Conservation (phyloP, 495 filamentous ascomycete species). For the Barbatosphaeria neglecta region DNA sequence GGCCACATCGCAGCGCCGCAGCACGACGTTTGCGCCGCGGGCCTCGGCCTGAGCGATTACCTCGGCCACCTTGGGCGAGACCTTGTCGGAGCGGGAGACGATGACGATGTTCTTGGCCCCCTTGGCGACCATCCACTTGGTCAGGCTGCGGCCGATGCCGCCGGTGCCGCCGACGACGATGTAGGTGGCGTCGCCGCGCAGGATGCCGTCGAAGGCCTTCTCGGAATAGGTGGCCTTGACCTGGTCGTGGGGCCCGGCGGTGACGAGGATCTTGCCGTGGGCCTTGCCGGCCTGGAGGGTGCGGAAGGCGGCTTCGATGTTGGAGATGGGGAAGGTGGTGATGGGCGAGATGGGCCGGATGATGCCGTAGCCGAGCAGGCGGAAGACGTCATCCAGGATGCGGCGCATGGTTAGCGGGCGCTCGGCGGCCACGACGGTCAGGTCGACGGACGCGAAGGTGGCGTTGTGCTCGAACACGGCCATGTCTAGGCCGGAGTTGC, state of each 20-base stretch:
- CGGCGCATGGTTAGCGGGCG: constrained; percentile 17
- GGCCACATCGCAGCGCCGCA: constrained; percentile 30
- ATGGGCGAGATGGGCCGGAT: constrained; percentile 16
- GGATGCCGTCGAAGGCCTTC: constrained; percentile 4
- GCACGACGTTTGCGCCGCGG: constrained; percentile 20
- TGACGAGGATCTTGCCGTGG: constrained; percentile 39
- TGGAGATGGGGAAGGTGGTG: constrained; percentile 17
- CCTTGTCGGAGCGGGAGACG: constrained; percentile 40
- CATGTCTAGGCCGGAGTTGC: constrained; percentile 17
- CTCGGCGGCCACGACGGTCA: constrained; percentile 11
- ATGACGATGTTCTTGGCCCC: constrained; percentile 48
- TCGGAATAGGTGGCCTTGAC: constrained; percentile 7
- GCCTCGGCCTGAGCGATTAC: constrained; percentile 28
- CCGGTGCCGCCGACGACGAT: constrained; percentile 52
- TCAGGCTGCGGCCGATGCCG: constrained; percentile 48
- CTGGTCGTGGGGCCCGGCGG: neutral
- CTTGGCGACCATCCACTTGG: constrained; percentile 43
- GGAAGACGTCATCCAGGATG: constrained; percentile 28
- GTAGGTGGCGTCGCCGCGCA: constrained; percentile 38
- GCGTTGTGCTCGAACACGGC: constrained; percentile 8
- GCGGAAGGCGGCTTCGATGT: constrained; percentile 26
- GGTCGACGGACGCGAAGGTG: constrained; percentile 19
- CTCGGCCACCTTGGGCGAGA: constrained; percentile 17
- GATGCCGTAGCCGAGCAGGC: constrained; percentile 22
- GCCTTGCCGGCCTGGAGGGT: constrained; percentile 31